Evolutionary conservation across 2,329 filamentous ascomycete genomes (phyloP).

Genomic region (Salinomyces thailandicus): DNA sequence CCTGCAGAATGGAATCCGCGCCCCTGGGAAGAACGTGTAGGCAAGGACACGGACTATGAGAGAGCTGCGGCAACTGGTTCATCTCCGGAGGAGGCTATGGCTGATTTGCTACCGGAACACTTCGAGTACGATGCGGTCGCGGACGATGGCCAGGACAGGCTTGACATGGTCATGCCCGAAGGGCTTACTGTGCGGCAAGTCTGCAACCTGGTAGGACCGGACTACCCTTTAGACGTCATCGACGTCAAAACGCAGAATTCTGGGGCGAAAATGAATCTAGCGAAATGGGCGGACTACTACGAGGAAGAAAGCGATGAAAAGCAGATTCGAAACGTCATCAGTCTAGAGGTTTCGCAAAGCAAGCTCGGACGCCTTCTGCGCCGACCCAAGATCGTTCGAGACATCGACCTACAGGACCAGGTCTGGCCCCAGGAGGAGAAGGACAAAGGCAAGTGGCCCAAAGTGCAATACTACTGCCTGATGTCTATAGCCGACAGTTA

Average conservation of each 20-base stretch:
- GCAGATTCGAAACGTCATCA: slow-evolving; percentile 58
- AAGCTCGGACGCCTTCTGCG: slow-evolving; percentile 51
- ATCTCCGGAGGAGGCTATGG: neutral
- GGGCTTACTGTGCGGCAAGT: slow-evolving; percentile 54
- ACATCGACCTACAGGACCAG: slow-evolving; percentile 48
- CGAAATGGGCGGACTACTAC: slow-evolving; percentile 57
- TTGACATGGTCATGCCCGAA: slow-evolving; percentile 59
- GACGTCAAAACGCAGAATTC: slow-evolving; percentile 60
- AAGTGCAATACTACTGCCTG: slow-evolving; percentile 58
- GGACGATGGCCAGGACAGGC: slow-evolving; percentile 53
- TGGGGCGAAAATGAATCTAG: slow-evolving; percentile 54
- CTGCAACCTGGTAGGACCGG: slow-evolving; percentile 52
- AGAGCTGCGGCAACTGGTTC: slow-evolving; percentile 1
- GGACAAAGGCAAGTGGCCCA: slow-evolving; percentile 47
- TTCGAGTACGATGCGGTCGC: slow-evolving; percentile 40
- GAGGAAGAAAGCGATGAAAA: slow-evolving; percentile 52
- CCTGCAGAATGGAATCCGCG: slow-evolving; percentile 51
- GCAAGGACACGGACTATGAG: neutral
- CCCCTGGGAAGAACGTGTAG: slow-evolving; percentile 26
- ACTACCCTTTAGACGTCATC: slow-evolving; percentile 55
- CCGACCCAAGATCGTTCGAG: slow-evolving; percentile 54
- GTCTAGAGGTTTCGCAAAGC: slow-evolving; percentile 56
- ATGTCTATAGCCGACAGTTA: slow-evolving; percentile 64
- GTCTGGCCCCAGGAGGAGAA: slow-evolving; percentile 45
- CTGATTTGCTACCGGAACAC: slow-evolving; percentile 21